A percentile compares a stretch with the other conserved stretches of the same genome.
These are phyloP conservation scores for Paraconiothyrium sp. DNA, from an alignment of 2,329 filamentous ascomycete genomes.

Conservation along the genomic window DNA sequence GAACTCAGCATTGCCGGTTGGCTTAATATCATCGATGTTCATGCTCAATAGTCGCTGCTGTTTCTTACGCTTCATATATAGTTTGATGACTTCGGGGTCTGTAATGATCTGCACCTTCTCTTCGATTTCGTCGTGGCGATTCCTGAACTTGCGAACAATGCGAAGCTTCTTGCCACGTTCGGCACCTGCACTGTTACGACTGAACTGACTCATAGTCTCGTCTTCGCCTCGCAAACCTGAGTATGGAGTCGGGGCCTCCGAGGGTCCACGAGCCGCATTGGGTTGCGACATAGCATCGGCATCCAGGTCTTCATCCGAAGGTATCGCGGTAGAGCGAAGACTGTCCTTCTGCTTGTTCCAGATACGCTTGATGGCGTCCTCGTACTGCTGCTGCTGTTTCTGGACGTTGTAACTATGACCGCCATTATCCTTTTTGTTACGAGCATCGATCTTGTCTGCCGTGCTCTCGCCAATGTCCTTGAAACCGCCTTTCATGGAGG, in stretches of 20 bases:
- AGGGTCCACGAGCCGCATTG: slow-evolving; percentile 58
- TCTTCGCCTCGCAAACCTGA: slow-evolving; percentile 64
- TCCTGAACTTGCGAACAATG: slow-evolving; percentile 75
- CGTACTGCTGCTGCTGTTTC: slow-evolving; percentile 90
- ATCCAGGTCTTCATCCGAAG: slow-evolving; percentile 78
- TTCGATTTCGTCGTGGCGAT: slow-evolving; percentile 71
- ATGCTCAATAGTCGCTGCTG: slow-evolving; percentile 75
- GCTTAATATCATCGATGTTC: slow-evolving; percentile 72
- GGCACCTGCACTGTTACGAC: slow-evolving; percentile 65
- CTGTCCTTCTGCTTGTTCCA: slow-evolving; percentile 89
- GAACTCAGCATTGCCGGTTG: slow-evolving; percentile 72
- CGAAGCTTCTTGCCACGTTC: slow-evolving; percentile 71
- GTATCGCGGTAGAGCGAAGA: slow-evolving; percentile 76
- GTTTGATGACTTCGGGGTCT: slow-evolving; percentile 86
- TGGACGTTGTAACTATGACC: slow-evolving; percentile 98
- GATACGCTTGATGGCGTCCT: slow-evolving; percentile 88
- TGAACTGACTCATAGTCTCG: slow-evolving; percentile 71
- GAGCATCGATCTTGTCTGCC: slow-evolving; percentile 85
- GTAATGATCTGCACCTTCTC: slow-evolving; percentile 70
- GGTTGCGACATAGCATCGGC: slow-evolving; percentile 62
- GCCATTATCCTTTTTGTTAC: slow-evolving; percentile 72
- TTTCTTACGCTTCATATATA: slow-evolving; percentile 83
- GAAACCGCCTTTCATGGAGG: slow-evolving; percentile 98
- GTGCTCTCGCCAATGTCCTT: slow-evolving; percentile 89
- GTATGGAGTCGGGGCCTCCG: slow-evolving; percentile 70